These are phyloP conservation scores for Diutina rugosa DNA, from an alignment of 1,139 yeast species.

Conservation along the genomic window DNA sequence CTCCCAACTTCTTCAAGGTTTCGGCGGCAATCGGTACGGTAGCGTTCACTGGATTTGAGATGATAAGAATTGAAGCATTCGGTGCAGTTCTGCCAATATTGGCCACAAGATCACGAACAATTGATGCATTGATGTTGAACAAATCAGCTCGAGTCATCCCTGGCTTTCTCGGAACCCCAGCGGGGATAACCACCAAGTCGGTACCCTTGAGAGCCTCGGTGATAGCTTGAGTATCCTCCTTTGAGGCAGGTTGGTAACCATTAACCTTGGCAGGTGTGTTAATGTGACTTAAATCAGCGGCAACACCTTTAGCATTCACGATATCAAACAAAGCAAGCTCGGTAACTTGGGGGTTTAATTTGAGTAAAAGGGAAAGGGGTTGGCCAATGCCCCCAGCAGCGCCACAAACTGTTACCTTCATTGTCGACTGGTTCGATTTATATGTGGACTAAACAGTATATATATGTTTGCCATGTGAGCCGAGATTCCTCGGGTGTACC, in stretches of 20 bases:
- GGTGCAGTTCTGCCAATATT: slow-evolving; percentile 49
- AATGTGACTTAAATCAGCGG: slow-evolving; percentile 64
- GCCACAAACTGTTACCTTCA: slow-evolving; percentile 63
- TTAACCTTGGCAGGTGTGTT: slow-evolving; percentile 43
- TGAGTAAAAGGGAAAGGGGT: slow-evolving; percentile 54
- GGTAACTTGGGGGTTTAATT: slow-evolving; percentile 40
- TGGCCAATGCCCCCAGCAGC: slow-evolving; percentile 81
- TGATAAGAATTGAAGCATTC: slow-evolving; percentile 49
- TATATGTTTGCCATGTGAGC: not conserved
- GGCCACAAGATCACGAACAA: slow-evolving; percentile 47
- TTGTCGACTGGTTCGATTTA: not conserved
- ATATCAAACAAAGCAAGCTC: slow-evolving; percentile 54
- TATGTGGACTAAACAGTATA: not conserved
- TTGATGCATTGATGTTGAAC: slow-evolving; percentile 62
- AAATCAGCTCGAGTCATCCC: slow-evolving; percentile 74
- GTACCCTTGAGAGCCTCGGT: slow-evolving; percentile 38
- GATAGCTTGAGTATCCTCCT: slow-evolving; percentile 35
- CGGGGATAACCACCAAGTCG: slow-evolving; percentile 59
- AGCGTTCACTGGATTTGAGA: slow-evolving; percentile 66
- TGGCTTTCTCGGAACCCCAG: slow-evolving; percentile 74
- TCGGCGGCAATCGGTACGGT: slow-evolving; percentile 70
- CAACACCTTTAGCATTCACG: slow-evolving; percentile 58
- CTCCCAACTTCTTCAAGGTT: slow-evolving; percentile 46
- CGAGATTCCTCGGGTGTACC: not conserved
- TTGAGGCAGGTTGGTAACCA: slow-evolving; percentile 48